phyloP scores from a whole-genome alignment of 1,139 yeast species.

The Blastobotrys capitulatus region DNA sequence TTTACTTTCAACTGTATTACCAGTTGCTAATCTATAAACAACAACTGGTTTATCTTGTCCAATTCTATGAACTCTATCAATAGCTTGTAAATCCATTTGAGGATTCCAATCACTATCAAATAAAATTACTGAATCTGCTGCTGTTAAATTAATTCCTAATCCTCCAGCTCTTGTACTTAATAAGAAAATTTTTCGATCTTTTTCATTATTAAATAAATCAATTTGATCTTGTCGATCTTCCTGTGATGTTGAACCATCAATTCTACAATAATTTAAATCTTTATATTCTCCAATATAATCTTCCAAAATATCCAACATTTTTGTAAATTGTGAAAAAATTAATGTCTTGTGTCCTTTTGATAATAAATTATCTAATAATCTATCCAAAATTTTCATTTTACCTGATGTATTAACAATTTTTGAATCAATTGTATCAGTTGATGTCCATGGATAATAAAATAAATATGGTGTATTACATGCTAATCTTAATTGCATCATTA shows the following conservation, averaged over 20 bases:
- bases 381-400: constrained; percentile 64
- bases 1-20: constrained; percentile 77
- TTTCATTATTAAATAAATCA: constrained; percentile 41
- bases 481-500: constrained; percentile 76
- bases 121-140: constrained; percentile 84
- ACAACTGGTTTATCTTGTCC: constrained; percentile 85
- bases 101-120: constrained; percentile 98
- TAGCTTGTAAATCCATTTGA: constrained; percentile 92
- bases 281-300: constrained; percentile 57
- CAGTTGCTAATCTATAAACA: constrained; percentile 68
- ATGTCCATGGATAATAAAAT: constrained; percentile 72
- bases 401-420: constrained; percentile 52
- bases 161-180: constrained; percentile 95
- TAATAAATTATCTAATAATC: constrained; percentile 49
- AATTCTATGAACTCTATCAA: constrained; percentile 90
- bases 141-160: constrained; percentile 76
- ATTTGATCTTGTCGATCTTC: constrained; percentile 62
- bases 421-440: constrained; percentile 35
- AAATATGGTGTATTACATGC: constrained; percentile 82
- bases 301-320: constrained; percentile 66
- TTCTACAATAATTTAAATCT: constrained; percentile 47
- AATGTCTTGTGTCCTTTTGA: constrained; percentile 57
- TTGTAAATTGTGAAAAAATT: constrained; percentile 80
- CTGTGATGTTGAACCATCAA: constrained; percentile 73
- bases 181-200: constrained; percentile 48